These are phyloP conservation scores for Colletotrichum neosansevieriae DNA, from an alignment of 2,329 filamentous ascomycete genomes.

Conservation along the genomic window DNA sequence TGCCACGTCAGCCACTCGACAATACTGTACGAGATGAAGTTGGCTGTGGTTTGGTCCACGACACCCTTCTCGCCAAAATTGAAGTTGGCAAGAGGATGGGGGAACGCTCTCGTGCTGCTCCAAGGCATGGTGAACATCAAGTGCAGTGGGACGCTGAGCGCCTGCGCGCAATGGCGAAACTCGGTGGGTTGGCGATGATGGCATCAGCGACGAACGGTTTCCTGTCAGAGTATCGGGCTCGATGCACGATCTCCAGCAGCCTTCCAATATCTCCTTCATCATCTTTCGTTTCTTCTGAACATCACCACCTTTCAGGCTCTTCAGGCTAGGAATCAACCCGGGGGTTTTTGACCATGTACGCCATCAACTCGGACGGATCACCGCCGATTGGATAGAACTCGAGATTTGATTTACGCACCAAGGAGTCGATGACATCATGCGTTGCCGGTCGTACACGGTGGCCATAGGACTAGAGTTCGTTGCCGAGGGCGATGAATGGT, in stretches of 20 bases:
- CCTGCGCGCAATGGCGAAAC: conserved; percentile 63
- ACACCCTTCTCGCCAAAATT: conserved; percentile 67
- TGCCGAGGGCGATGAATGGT: conserved; percentile 66
- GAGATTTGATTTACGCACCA: conserved; percentile 60
- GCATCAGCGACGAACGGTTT: conserved; percentile 61
- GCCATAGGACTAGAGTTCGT: conserved; percentile 59
- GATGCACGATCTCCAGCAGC: conserved; percentile 45
- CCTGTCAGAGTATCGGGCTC: conserved; percentile 37
- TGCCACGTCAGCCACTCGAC: conserved; percentile 87
- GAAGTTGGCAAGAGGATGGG: conserved; percentile 79
- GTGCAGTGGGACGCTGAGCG: conserved; percentile 58
- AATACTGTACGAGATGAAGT: conserved; percentile 78
- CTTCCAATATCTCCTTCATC: conserved; percentile 44
- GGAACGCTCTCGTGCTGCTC: conserved; percentile 78
- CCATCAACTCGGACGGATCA: conserved; percentile 58
- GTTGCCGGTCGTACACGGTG: conserved; percentile 66
- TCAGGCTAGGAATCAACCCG: conserved; percentile 45
- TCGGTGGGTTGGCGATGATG: conserved; percentile 64
- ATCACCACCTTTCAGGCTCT: conserved; percentile 45
- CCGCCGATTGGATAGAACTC: conserved; percentile 69
- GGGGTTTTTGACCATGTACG: conserved; percentile 49
- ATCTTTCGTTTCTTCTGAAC: conserved; percentile 45
- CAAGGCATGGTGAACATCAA: conserved; percentile 76
- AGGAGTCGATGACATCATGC: conserved; percentile 61
- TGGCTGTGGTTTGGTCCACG: conserved; percentile 67